A percentile compares a stretch with the other conserved stretches of the same genome.
phyloP scores from a whole-genome alignment of 805 yeast genomes.

The Yamadazyma paraphyllophila region DNA sequence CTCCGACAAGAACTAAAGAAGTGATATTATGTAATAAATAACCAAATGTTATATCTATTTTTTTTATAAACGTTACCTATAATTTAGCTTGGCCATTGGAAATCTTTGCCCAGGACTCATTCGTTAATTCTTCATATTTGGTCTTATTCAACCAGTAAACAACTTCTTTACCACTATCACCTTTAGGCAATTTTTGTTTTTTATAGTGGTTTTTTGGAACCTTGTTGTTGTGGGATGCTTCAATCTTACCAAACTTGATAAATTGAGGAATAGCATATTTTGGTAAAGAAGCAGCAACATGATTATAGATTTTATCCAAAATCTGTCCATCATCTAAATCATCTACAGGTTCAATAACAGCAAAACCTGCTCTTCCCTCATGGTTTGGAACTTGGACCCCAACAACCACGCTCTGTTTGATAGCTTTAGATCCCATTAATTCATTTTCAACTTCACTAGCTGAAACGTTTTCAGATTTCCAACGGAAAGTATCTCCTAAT shows the following conservation, averaged over 20 bases:
- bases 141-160: constrained; percentile 68
- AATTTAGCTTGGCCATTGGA: constrained; percentile 39
- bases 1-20: constrained; percentile 54
- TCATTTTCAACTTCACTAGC: constrained; percentile 91
- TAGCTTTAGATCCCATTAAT: constrained; percentile 45
- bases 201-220: constrained; percentile 67
- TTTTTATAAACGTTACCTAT: constrained; percentile 12
- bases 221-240: constrained; percentile 78
- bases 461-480: constrained; percentile 95
- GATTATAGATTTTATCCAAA: constrained; percentile 26
- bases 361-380: constrained; percentile 95
- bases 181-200: constrained; percentile 68
- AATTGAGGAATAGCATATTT: constrained; percentile 85
- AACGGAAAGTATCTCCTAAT: constrained; percentile 91
- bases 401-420: constrained; percentile 78
- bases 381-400: constrained; percentile 82
- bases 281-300: constrained; percentile 52
- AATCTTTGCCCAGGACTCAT: constrained; percentile 52
- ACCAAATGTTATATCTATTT: constrained; percentile 1
- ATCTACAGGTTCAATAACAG: constrained; percentile 59
- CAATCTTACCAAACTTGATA: constrained; percentile 60
- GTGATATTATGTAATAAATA: not conserved
- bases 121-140: constrained; percentile 56
- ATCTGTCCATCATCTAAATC: constrained; percentile 26
- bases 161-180: constrained; percentile 54